Conservation (phyloP, 2,329 filamentous ascomycete genomes). For the Cercospora sp. region DNA sequence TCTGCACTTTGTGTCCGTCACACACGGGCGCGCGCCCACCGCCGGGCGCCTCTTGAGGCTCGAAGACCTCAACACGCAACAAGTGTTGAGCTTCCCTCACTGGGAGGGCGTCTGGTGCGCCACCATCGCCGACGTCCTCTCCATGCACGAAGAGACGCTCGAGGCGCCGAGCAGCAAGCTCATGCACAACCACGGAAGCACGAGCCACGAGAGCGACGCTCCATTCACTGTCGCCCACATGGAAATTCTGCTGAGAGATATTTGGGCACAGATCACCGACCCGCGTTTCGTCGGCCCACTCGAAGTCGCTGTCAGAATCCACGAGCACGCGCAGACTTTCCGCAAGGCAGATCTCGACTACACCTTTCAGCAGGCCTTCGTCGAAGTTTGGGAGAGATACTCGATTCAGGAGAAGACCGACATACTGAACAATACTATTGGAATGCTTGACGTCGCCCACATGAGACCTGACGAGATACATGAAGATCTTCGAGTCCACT, state of each 20-base stretch:
- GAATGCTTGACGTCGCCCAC: slow-evolving; percentile 1
- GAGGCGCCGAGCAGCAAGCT: not conserved
- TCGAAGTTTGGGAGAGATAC: not conserved
- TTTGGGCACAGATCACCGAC: not conserved
- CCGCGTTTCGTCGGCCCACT: not conserved
- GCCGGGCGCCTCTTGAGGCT: not conserved
- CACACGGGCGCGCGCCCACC: not conserved
- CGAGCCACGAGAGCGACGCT: not conserved
- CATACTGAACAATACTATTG: not conserved
- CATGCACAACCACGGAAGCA: not conserved
- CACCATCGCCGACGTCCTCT: not conserved
- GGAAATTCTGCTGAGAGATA: not conserved
- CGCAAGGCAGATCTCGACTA: not conserved
- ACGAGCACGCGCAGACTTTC: not conserved
- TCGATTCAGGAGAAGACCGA: not conserved
- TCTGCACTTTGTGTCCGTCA: not conserved
- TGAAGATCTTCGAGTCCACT: not conserved
- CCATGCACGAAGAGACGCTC: not conserved
- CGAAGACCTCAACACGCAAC: not conserved
- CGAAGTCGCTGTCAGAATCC: not conserved
- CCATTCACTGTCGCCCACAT: not conserved
- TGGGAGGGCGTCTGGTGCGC: slow-evolving; percentile 4
- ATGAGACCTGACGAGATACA: not conserved
- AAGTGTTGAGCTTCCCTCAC: not conserved
- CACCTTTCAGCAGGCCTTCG: not conserved